These are phyloP conservation scores for Xerocomus brunneocitrinus DNA, from an alignment of 768 basidiomycete genomes.

Conservation along the genomic window DNA sequence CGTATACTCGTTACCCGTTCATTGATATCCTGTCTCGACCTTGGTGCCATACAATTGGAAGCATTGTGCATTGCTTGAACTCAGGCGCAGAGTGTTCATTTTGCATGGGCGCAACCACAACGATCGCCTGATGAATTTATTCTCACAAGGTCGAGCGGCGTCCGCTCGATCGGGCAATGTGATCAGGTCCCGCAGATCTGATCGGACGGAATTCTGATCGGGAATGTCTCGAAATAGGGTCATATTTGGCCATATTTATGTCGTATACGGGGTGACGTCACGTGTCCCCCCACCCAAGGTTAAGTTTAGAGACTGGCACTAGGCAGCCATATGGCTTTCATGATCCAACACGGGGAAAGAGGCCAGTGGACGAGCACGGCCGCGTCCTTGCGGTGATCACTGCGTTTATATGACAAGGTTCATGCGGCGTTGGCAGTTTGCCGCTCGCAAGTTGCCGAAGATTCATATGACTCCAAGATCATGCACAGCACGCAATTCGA, in stretches of 20 bases:
- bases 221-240: slow-evolving; percentile 17
- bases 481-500: slow-evolving; percentile 10
- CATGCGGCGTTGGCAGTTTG: slow-evolving; percentile 24
- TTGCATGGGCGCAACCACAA: slow-evolving; percentile 18
- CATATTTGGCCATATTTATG: slow-evolving; percentile 16
- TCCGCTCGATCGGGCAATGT: slow-evolving; percentile 16
- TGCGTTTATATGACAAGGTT: slow-evolving; percentile 22
- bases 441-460: slow-evolving; percentile 17
- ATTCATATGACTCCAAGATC: not conserved
- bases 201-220: slow-evolving; percentile 35
- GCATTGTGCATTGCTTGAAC: slow-evolving; percentile 8
- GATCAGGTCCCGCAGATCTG: slow-evolving; percentile 27
- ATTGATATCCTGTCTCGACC: slow-evolving; percentile 30
- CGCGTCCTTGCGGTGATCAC: slow-evolving; percentile 17
- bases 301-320: slow-evolving; percentile 21
- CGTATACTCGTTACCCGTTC: slow-evolving; percentile 34
- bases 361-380: slow-evolving; percentile 3
- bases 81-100: slow-evolving; percentile 26
- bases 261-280: slow-evolving; percentile 23
- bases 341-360: slow-evolving; percentile 8
- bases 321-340: slow-evolving; percentile 14
- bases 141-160: slow-evolving; percentile 18
- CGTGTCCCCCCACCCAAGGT: slow-evolving; percentile 12
- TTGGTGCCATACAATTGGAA: slow-evolving; percentile 13
- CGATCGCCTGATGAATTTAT: slow-evolving; percentile 7